Conservation (phyloP, 805 yeast species). For the Priceomyces carsonii region DNA sequence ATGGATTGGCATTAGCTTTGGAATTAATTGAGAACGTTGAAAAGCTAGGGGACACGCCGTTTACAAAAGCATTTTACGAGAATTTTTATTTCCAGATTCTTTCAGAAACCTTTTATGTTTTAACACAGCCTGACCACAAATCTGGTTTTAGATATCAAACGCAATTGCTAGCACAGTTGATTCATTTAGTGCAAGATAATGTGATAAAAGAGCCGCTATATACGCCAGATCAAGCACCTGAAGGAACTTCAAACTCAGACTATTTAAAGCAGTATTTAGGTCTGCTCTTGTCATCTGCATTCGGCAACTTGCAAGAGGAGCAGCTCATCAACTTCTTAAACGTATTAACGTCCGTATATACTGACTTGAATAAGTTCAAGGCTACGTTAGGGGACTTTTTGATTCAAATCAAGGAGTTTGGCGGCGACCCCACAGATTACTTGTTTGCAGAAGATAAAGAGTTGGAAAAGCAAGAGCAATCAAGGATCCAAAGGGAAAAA, state of each 20-base stretch:
- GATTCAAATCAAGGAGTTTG: conserved; percentile 92
- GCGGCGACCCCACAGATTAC: conserved; percentile 95
- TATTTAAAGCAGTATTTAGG: conserved; percentile 81
- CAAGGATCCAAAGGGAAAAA: conserved; percentile 69
- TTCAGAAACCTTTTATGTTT: conserved; percentile 87
- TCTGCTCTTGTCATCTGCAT: conserved; percentile 81
- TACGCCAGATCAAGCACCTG: conserved; percentile 76
- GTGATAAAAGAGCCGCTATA: conserved; percentile 79
- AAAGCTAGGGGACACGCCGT: conserved; percentile 64
- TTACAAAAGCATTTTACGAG: conserved; percentile 83
- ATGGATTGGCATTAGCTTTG: conserved; percentile 80
- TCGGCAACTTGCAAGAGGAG: conserved; percentile 82
- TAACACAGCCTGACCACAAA: conserved; percentile 97
- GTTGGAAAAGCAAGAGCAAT: conserved; percentile 67
- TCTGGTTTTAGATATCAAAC: conserved; percentile 92
- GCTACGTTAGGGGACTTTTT: conserved; percentile 91
- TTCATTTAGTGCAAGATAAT: conserved; percentile 77
- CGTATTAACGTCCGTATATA: conserved; percentile 73
- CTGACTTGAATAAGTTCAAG: conserved; percentile 73
- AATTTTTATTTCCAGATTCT: conserved; percentile 86
- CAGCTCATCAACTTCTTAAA: conserved; percentile 81
- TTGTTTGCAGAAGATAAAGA: conserved; percentile 93
- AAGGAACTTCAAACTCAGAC: conserved; percentile 78
- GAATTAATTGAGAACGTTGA: conserved; percentile 87
- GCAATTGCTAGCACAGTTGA: conserved; percentile 76